These are phyloP conservation scores for Pilobolus umbonatus DNA, from an alignment of 192 early-diverging fungal species.

Conservation along the genomic window DNA sequence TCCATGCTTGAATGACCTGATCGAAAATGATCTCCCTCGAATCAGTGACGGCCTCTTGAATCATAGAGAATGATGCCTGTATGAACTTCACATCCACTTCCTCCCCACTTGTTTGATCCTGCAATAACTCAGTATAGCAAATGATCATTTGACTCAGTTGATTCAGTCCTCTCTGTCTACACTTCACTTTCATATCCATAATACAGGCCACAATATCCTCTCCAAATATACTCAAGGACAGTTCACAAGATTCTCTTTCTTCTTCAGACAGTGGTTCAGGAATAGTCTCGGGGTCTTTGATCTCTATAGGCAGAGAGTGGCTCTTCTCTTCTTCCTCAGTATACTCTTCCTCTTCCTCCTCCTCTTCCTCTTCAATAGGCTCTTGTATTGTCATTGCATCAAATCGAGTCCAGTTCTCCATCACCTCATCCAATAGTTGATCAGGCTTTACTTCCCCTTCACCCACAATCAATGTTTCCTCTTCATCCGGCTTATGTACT, in stretches of 20 bases:
- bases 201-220: constrained; percentile 17
- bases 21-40: constrained; percentile 23
- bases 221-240: constrained; percentile 18
- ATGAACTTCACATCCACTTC: constrained; percentile 5
- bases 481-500: not conserved
- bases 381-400: constrained; percentile 7
- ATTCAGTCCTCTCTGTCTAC: constrained; percentile 17
- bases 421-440: constrained; percentile 13
- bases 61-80: constrained; percentile 15
- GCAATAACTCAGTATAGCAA: too few species aligned
- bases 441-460: not conserved
- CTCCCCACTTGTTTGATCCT: not conserved
- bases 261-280: constrained; percentile 26
- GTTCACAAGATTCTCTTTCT: constrained; percentile 13
- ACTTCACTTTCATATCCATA: constrained; percentile 25
- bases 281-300: constrained; percentile 7
- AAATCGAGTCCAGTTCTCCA: constrained; percentile 23
- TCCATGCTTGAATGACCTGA: constrained; percentile 17
- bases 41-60: constrained; percentile 26
- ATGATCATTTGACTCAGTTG: constrained; percentile 3
- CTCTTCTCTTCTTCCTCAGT: not conserved
- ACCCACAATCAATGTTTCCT: not conserved
- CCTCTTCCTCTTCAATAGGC: constrained; percentile 1
- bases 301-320: not conserved
- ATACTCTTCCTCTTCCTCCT: not conserved